phyloP scores from a whole-genome alignment of 2,329 filamentous ascomycete genomes.

The Penicillium sumatraense region DNA sequence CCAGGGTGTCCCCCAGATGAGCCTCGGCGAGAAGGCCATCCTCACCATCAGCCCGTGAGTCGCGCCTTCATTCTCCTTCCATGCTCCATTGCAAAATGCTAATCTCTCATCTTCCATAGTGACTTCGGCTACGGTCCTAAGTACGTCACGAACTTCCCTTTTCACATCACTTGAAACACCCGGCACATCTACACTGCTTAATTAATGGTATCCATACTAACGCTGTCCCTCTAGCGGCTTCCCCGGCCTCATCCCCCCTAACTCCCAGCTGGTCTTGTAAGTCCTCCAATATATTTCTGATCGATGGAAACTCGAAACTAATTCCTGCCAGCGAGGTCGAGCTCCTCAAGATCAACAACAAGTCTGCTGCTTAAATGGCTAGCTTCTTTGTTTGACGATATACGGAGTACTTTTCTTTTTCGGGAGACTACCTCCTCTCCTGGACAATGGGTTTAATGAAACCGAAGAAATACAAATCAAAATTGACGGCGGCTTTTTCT shows the following conservation, averaged over 20 bases:
- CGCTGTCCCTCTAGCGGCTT: constrained; percentile 64
- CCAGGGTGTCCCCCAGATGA: constrained; percentile 84
- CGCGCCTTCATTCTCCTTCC: background rate
- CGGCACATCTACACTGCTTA: too few species aligned
- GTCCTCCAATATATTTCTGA: constrained; percentile 42
- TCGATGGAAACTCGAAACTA: constrained; percentile 10
- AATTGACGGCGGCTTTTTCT: background rate
- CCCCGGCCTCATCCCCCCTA: constrained; percentile 74
- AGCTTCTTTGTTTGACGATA: background rate
- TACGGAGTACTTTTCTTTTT: background rate
- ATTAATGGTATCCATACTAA: background rate
- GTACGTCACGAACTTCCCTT: too few species aligned
- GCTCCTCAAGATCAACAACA: constrained; percentile 66
- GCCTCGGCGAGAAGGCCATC: constrained; percentile 84
- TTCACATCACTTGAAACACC: too few species aligned
- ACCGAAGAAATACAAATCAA: background rate
- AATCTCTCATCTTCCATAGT: constrained; percentile 21
- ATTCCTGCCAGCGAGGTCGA: constrained; percentile 64
- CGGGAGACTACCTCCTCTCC: background rate
- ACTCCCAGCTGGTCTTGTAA: constrained; percentile 82
- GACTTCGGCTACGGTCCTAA: constrained; percentile 46
- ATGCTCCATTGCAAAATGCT: background rate
- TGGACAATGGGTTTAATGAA: background rate
- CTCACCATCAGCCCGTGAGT: constrained; percentile 78
- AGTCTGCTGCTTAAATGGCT: constrained; percentile 42